These are phyloP conservation scores for Sclerotiophoma versabilis DNA, from an alignment of 2,329 filamentous ascomycete species.

Conservation along the genomic window DNA sequence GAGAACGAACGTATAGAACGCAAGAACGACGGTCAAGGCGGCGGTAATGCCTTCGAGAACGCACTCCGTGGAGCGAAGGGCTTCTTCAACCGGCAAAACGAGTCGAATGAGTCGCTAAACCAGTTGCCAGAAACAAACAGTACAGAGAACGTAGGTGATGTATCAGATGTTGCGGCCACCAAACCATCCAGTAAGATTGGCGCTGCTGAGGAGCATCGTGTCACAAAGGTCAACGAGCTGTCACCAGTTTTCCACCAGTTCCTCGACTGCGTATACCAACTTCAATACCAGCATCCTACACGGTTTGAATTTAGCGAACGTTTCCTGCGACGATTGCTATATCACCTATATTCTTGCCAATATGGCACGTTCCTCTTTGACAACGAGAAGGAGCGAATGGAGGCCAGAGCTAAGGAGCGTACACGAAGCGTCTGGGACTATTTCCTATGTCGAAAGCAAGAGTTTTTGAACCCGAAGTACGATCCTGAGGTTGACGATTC, in stretches of 20 bases:
- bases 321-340: conserved; percentile 85
- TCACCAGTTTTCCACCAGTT: conserved; percentile 98
- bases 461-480: conserved; percentile 85
- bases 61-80: conserved; percentile 84
- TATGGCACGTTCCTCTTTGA: conserved; percentile 98
- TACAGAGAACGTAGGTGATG: conserved; percentile 57
- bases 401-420: conserved; percentile 70
- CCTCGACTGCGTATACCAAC: conserved; percentile 90
- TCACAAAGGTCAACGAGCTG: conserved; percentile 86
- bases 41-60: conserved; percentile 81
- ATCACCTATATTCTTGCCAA: conserved; percentile 94
- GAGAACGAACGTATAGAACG: conserved; percentile 78
- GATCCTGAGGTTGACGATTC: conserved; percentile 79
- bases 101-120: conserved; percentile 67
- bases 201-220: conserved; percentile 65
- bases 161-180: conserved; percentile 48
- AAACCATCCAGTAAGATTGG: conserved; percentile 47
- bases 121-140: conserved; percentile 62
- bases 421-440: conserved; percentile 96
- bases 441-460: conserved; percentile 79
- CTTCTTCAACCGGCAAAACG: conserved; percentile 83
- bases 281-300: conserved; percentile 82
- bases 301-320: conserved; percentile 97
- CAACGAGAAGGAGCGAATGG: conserved; percentile 84
- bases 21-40: conserved; percentile 45